Conservation (phyloP, 768 basidiomycete species). For the Leccinum subgranulosum region DNA sequence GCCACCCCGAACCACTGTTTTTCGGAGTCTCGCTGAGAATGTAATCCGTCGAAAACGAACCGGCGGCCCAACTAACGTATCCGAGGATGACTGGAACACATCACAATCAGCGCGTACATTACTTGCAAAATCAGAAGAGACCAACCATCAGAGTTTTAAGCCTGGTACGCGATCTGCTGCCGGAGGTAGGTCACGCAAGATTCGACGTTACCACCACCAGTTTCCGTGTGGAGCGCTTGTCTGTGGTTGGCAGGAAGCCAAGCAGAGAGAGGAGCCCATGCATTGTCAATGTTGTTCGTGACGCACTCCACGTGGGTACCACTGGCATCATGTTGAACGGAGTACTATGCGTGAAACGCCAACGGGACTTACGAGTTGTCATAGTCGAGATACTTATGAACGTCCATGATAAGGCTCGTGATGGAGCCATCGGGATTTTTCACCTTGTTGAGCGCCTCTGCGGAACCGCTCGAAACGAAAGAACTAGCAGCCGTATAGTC, state of each 20-base stretch:
- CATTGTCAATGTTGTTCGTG: slow-evolving; percentile 49
- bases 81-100: too few species aligned
- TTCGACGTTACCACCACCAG: slow-evolving; percentile 53
- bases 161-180: too few species aligned
- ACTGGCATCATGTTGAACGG: slow-evolving; percentile 35
- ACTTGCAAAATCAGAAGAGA: too few species aligned
- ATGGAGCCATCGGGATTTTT: slow-evolving; percentile 44
- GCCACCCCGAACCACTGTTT: slow-evolving; percentile 30
- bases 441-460: slow-evolving; percentile 43
- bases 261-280: slow-evolving; percentile 43
- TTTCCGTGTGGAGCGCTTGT: slow-evolving; percentile 59
- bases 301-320: slow-evolving; percentile 39
- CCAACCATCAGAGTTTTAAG: too few species aligned
- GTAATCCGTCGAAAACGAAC: slow-evolving; percentile 43
- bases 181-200: slow-evolving; percentile 44
- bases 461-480: slow-evolving; percentile 51
- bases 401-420: slow-evolving; percentile 53
- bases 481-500: slow-evolving; percentile 53
- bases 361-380: slow-evolving; percentile 44
- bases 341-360: not conserved
- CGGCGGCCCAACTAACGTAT: slow-evolving; percentile 51
- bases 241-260: slow-evolving; percentile 50
- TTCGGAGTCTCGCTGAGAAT: slow-evolving; percentile 34
- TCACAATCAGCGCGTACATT: too few species aligned
- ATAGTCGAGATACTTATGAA: slow-evolving; percentile 60